Evolutionary conservation across 306 rosid genomes (phyloP), one percentile per base, ranked within the genome.

Genomic region (Citrullus colocynthis): DNA sequence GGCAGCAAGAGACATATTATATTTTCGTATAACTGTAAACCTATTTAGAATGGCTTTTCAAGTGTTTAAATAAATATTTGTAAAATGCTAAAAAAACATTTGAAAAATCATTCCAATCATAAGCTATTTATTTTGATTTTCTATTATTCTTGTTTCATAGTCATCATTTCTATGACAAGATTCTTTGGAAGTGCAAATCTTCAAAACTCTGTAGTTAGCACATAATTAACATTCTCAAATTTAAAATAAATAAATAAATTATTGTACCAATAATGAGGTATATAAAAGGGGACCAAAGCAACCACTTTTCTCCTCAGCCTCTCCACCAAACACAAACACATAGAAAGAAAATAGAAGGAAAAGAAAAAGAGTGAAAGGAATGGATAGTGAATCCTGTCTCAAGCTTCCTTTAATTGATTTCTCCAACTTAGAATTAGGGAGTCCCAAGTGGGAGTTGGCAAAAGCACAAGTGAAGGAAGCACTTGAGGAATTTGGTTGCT

Each of bases 381-480:
- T 93, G 98, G 87, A 82, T 0, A 78, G 88, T 18, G 86, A 85
- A 82, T 75, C 79, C 39, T 18, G 80, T 72, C 84, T 48, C 34
- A 86, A 71, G 77, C 96, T 93, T 84, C 96, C 93, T 0, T 6
- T 52, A 42, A 85, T 93, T 51, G 86, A 89, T 76, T 90, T 93
- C 64, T 84, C 83, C 45, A 51, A 69, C 48, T 64, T 81, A 44
- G 69, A 81, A 51, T 74, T 59, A 30, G 80, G 81, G 6, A 81
- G 80, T 21, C 44, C 80, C 3, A 83, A 89, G 51, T 90, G 96
- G 96, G 88, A 85, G 10, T 75, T 20, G 44, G 84, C 86, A 82
- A 90, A 82, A 72, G 73, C 87, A 42, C 88, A 77, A 85, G 98
- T 90, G 21, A 45, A 78, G 57, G 24, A 85, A 61, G 92, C 91